A percentile compares a stretch with the other conserved stretches of the same genome.
phyloP scores from a whole-genome alignment of 345 rosid genomes.

The Hibiscus trionum region DNA sequence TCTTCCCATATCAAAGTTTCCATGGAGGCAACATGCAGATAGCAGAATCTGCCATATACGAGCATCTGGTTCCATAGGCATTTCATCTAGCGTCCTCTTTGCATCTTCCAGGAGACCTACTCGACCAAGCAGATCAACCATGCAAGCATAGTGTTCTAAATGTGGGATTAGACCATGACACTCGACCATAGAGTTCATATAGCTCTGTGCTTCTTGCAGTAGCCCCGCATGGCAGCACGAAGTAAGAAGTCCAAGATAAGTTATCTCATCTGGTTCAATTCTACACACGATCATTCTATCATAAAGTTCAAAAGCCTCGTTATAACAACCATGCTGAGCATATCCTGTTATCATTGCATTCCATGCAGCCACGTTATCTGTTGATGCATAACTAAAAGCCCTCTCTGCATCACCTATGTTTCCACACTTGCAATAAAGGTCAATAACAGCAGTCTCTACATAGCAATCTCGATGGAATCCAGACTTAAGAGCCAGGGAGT shows the following conservation, averaged over 20 bases:
- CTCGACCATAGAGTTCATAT: constrained; percentile 21
- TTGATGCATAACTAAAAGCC: constrained; percentile 21
- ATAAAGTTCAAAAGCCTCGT: constrained; percentile 25
- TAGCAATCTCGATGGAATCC: constrained; percentile 25
- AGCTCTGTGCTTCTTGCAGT: constrained; percentile 25
- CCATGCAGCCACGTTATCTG: constrained; percentile 33
- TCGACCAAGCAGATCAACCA: constrained; percentile 38
- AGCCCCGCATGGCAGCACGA: constrained; percentile 47
- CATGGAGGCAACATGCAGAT: constrained; percentile 29
- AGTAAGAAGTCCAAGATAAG: constrained; percentile 38
- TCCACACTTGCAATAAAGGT: constrained; percentile 42
- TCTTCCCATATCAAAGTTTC: constrained; percentile 29
- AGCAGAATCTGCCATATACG: constrained; percentile 37
- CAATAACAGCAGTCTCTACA: constrained; percentile 33
- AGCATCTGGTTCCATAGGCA: constrained; percentile 33
- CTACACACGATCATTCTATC: constrained; percentile 28
- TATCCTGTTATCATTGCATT: constrained; percentile 46
- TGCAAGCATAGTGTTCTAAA: constrained; percentile 38
- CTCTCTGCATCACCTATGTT: constrained; percentile 26
- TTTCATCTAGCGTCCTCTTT: constrained; percentile 29
- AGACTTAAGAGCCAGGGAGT: constrained; percentile 22
- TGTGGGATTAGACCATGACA: constrained; percentile 30
- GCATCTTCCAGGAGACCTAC: constrained; percentile 35
- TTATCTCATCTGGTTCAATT: constrained; percentile 35
- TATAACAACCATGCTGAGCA: constrained; percentile 33